Evolutionary conservation across 495 filamentous ascomycete species (phyloP), one percentile per base, ranked within the genome.

Genomic region (Aspergillus hancockii): DNA sequence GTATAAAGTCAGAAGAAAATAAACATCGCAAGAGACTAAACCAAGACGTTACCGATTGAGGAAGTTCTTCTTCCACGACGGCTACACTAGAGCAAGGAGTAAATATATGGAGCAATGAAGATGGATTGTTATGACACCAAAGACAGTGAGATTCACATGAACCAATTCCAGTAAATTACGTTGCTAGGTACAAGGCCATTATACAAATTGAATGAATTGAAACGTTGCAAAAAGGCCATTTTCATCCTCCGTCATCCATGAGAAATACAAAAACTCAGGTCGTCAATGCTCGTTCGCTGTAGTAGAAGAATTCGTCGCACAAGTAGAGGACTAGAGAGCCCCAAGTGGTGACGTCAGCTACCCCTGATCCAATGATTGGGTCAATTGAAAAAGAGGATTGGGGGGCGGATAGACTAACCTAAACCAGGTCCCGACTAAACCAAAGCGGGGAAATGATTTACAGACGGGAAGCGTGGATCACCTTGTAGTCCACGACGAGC

Each of bases 401-500:
- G 31, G 8, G 40, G 8, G 43, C 18, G n/a, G 38, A 41, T 19
- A 46, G 13, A 55, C 53, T 46, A 32, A 55, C 38, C 40, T 36
- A 19, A 32, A 36, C 30, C 58, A 46, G 22, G 21, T 25, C 25
- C 18, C 43, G 32, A 43, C 59, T 62, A 63, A 55, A 43, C 60
- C 60, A 32, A 52, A 61, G 41, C 13, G 5, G 61, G 60, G 9
- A 52, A 65, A 58, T 47, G 53, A 71, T 78, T 76, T 86, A 89
- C 78, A 89, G 75, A 59, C 85, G 78, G 59, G 83, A 87, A 58
- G 84, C 85, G 73, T 98, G 95, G 72, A 98, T 90, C 68, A 97
- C 88, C 87, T 96, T 98, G 87, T 92, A 96, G 87, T 98, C 94
- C 62, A 98, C 94, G 63, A 90, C 94, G 71, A 98, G 85, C 85